Evolutionary conservation across 1,284 basidiomycete genomes (phyloP).

Genomic region (Marasmius fiardii): DNA sequence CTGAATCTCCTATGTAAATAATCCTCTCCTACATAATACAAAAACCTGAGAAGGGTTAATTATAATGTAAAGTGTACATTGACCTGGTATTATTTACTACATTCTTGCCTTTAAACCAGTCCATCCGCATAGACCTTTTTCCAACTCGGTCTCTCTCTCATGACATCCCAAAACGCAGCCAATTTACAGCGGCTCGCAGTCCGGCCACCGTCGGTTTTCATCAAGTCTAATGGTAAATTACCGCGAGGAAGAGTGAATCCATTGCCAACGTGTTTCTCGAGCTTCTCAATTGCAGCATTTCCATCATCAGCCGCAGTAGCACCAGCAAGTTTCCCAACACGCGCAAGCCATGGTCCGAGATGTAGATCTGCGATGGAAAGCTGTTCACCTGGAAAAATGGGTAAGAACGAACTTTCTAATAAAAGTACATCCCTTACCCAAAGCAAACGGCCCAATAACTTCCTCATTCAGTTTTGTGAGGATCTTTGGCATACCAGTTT

Average conservation of each 20-base stretch:
- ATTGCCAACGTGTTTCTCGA: constrained; percentile 49
- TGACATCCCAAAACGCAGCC: constrained; percentile 63
- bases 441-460: constrained; percentile 67
- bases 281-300: constrained; percentile 39
- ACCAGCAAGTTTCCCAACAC: constrained; percentile 57
- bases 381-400: constrained; percentile 57
- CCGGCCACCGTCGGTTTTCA: constrained; percentile 24
- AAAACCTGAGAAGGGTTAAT: too few relatives aligned
- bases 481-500: constrained; percentile 28
- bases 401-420: constrained; percentile 26
- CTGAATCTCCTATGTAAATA: not conserved
- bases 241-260: constrained; percentile 45
- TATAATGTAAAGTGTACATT: too few relatives aligned
- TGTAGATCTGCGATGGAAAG: constrained; percentile 81
- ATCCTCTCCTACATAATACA: too few relatives aligned
- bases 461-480: constrained; percentile 45
- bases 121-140: constrained; percentile 56
- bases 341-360: constrained; percentile 73
- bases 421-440: constrained; percentile 49
- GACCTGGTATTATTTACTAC: too few relatives aligned
- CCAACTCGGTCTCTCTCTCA: constrained; percentile 67
- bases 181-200: constrained; percentile 35
- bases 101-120: constrained; percentile 35
- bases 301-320: constrained; percentile 49
- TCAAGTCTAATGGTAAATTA: constrained; percentile 24